Conservation (phyloP, 129 eudicot species). For the Tagetes patula region DNA sequence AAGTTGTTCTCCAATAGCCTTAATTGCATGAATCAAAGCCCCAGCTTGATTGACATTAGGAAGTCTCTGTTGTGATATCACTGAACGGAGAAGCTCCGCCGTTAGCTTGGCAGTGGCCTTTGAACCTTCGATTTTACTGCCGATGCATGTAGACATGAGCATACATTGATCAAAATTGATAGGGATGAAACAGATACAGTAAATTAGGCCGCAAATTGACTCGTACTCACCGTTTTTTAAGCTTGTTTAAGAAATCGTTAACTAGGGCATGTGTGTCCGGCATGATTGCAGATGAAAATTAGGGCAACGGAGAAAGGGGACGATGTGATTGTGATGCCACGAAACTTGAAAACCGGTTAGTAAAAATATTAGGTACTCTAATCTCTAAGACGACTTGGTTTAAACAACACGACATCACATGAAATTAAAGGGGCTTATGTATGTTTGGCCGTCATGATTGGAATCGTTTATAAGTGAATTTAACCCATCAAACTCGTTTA, state of each 20-base stretch:
- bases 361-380: too few species aligned
- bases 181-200: background rate
- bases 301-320: too few species aligned
- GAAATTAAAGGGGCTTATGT: too few species aligned
- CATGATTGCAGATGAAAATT: constrained; percentile 37
- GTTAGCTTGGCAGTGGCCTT: constrained; percentile 86
- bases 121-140: constrained; percentile 89
- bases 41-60: constrained; percentile 78
- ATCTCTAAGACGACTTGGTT: too few species aligned
- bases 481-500: too few species aligned
- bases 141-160: background rate
- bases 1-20: constrained; percentile 70
- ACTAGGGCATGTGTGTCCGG: constrained; percentile 85
- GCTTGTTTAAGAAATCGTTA: constrained; percentile 72
- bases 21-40: constrained; percentile 81
- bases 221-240: constrained; percentile 61
- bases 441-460: too few species aligned
- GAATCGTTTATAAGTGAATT: too few species aligned
- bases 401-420: too few species aligned
- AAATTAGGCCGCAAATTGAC: too few species aligned
- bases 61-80: constrained; percentile 82
- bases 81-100: constrained; percentile 78
- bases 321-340: too few species aligned
- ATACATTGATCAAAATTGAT: background rate
- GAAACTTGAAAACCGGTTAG: too few species aligned